These are phyloP conservation scores for Nicotiana obtusifolia DNA, from an alignment of 257 asterid species.

Conservation along the genomic window DNA sequence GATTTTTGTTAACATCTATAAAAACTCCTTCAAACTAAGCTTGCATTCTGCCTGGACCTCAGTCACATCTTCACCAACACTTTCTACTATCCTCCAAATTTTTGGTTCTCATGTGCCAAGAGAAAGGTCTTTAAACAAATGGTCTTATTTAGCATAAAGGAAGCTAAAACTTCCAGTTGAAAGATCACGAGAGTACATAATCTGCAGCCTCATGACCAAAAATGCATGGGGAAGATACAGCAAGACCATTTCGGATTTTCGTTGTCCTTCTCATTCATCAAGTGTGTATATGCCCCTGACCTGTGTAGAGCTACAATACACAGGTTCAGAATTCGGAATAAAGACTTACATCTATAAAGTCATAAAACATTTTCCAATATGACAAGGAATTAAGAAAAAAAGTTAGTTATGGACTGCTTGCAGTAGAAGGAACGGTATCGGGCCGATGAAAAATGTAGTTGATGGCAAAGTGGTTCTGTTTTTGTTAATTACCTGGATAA, in stretches of 20 bases:
- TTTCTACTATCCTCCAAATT: neutral
- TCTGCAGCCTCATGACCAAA: too few species aligned
- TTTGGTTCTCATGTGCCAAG: neutral
- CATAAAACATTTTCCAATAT: neutral
- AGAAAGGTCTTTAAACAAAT: too few species aligned
- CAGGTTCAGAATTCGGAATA: neutral
- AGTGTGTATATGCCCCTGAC: constrained; percentile 23
- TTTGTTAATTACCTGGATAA: constrained; percentile 32
- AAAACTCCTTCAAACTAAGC: neutral
- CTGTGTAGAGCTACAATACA: constrained; percentile 27
- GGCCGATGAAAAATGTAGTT: constrained; percentile 31
- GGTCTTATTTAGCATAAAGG: neutral
- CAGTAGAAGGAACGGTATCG: constrained; percentile 33
- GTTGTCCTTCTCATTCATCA: constrained; percentile 33
- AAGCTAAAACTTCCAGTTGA: neutral
- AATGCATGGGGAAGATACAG: too few species aligned
- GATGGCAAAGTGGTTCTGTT: constrained; percentile 28
- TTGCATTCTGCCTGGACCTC: neutral
- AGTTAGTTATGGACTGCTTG: neutral
- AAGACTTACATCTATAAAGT: neutral
- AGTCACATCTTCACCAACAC: neutral
- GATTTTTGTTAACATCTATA: neutral
- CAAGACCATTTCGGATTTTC: constrained; percentile 34
- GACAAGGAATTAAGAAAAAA: neutral
- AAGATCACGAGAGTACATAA: too few species aligned